Conservation (phyloP, 2,329 filamentous ascomycete species). For the Ophiostoma pallidulum region DNA sequence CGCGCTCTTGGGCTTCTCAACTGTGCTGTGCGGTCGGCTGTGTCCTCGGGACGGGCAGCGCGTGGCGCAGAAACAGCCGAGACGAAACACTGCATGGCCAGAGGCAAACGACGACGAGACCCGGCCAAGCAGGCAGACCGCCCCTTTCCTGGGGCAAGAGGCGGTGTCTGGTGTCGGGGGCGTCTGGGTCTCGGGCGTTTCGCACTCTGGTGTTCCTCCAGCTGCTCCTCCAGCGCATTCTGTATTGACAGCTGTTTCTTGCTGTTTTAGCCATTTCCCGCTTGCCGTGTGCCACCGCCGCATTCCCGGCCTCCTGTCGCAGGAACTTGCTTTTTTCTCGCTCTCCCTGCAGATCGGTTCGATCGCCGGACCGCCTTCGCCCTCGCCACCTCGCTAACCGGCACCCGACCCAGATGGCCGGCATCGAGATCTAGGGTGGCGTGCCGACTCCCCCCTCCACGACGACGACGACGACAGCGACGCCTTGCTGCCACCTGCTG, state of each 20-base stretch:
- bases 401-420: conserved; percentile 2
- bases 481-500: background rate
- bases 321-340: too few relatives aligned
- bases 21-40: background rate
- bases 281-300: background rate
- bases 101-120: conserved; percentile 1
- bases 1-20: too few relatives aligned
- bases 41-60: background rate
- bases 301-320: too few relatives aligned
- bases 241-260: background rate
- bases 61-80: conserved; percentile 7
- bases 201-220: background rate
- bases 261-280: background rate
- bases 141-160: too few relatives aligned
- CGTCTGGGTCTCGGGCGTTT: too few relatives aligned
- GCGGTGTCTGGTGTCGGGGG: too few relatives aligned
- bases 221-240: too few relatives aligned
- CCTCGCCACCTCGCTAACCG: background rate
- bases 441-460: background rate
- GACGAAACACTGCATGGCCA: background rate
- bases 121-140: background rate
- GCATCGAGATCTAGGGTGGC: conserved; percentile 2
- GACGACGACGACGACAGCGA: background rate
- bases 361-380: background rate
- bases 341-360: too few relatives aligned